Evolutionary conservation across 768 basidiomycete genomes (phyloP), one percentile per base, ranked within the genome.

Genomic region (Termitomyces sp.): DNA sequence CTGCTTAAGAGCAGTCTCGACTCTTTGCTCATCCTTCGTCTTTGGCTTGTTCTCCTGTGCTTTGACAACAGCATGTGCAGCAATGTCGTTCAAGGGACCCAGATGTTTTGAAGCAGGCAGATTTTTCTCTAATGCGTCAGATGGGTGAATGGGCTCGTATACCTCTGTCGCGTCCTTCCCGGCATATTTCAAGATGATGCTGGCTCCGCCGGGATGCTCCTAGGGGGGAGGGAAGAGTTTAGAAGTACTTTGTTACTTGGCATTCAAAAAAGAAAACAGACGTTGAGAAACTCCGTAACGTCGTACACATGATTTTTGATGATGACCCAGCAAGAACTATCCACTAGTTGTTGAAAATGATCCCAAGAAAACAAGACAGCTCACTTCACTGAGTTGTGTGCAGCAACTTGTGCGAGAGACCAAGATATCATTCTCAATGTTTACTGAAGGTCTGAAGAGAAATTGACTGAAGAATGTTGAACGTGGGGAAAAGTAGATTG

Each of bases 121-220:
- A 67, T 87, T 80, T 70, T 83, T 85, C 51, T 86, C 81, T 48
- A 96, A 80, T 20, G 90, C 85, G 62, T 90, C 87, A 26, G 87
- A 83, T 3, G 94, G 86, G 71, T 98, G 95, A 43, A 97, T 91
- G 5, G 90, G 88, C 59, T 88, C 80, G 66, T 87, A 91, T 4
- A 75, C 87, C 6, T 71, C 71, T 0, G 90, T 91, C n/a, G 92
- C 92, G 68, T 94, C 94, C 59, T 79, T 81, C 9, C 95, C 95
- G 9, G 84, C 94, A 64, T 92, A 90, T 65, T 84, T 86, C 20
- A 96, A 67, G 59, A 98, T 91, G 65, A 92, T 88, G 56, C 81
- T 79, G 18, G 86, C 74, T 2, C 95, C 95, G 20, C 95, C 94
- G 7, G 90, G 89, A 63, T 92, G 90, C 50, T 86, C 80, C 85